phyloP scores from a whole-genome alignment of 768 basidiomycete species.

The Rhizopogon salebrosus region DNA sequence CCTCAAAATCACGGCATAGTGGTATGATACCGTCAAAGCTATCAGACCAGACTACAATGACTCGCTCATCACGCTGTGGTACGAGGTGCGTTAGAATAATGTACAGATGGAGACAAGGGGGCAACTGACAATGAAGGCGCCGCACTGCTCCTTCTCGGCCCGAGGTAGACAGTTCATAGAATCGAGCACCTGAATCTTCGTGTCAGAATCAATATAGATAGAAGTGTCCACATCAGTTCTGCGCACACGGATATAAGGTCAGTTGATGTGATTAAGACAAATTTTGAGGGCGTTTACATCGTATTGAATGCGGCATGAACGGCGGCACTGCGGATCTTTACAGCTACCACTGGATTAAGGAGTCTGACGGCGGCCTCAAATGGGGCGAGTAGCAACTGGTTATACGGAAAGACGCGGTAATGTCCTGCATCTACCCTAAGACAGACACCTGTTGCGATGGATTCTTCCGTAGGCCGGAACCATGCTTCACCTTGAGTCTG shows the following conservation, averaged over 20 bases:
- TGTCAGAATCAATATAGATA: conserved; percentile 71
- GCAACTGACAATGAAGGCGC: conserved; percentile 70
- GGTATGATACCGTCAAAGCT: conserved; percentile 75
- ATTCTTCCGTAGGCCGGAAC: conserved; percentile 81
- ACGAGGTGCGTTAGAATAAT: background rate
- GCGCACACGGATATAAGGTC: background rate
- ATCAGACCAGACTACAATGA: conserved; percentile 82
- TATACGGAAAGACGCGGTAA: conserved; percentile 81
- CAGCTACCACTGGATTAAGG: conserved; percentile 79
- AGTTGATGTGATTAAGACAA: conserved; percentile 13
- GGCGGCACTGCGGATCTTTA: conserved; percentile 76
- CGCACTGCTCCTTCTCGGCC: conserved; percentile 89
- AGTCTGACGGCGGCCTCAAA: conserved; percentile 72
- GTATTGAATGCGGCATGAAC: conserved; percentile 72
- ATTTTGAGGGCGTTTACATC: conserved; percentile 35
- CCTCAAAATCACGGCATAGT: conserved; percentile 62
- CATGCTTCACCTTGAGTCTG: conserved; percentile 81
- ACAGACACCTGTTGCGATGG: conserved; percentile 72
- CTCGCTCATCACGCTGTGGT: conserved; percentile 70
- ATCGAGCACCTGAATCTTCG: conserved; percentile 82
- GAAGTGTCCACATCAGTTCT: conserved; percentile 51
- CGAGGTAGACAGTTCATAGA: conserved; percentile 59
- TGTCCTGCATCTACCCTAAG: conserved; percentile 60
- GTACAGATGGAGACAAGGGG: background rate
- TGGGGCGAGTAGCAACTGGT: conserved; percentile 66